Base-by-base conservation (phyloP, 768 basidiomycete genomes). In the Pisolithus sp. region DNA sequence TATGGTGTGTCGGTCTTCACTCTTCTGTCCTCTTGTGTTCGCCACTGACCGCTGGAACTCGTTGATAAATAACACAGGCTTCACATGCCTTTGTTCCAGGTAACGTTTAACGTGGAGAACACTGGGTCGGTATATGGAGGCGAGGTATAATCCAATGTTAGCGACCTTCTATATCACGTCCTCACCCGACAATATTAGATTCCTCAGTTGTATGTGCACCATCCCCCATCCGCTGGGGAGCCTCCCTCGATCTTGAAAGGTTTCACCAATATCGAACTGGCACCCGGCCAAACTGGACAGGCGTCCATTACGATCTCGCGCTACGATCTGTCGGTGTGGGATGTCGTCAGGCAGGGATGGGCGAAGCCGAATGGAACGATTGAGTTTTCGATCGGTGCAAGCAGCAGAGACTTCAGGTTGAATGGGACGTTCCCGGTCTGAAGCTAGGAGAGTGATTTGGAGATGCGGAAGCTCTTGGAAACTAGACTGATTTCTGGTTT, bases 311-410 rank as follows among this genome's bases (percentile, higher is more conserved):
- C 72, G 7, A 70, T 90, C 30, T 82, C 86, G 13, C 73, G 84
- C 34, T 82, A 87, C 58, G 83, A 86, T 56, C 59, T 89, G 58
- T 85, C 81, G 20, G 75, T 88, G 50, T 92, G 89, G 91, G 86
- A 92, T 64, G 78, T 77, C 1, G 76, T 67, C 9, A 71, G 73
- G 23, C 90, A 93, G 65, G 81, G 85, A 3, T 93, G 91, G 89
- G 71, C 72, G 54, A 80, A 77, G 56, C 89, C 90, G 1, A 59
- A 67, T 2, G 89, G 88, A 2, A 73, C 62, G 39, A 82, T 87
- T 59, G 69, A 68, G 20, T 74, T 93, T 46, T 76, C 79, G 5
- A 68, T 89, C 37, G 87, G 87, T 17, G 75, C 78, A 53, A 89
- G 86, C 61, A 86, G 85, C 60, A 71, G 86, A 53, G 78, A 88